Conservation (phyloP, 805 yeast species). For the Candida glaebosa region DNA sequence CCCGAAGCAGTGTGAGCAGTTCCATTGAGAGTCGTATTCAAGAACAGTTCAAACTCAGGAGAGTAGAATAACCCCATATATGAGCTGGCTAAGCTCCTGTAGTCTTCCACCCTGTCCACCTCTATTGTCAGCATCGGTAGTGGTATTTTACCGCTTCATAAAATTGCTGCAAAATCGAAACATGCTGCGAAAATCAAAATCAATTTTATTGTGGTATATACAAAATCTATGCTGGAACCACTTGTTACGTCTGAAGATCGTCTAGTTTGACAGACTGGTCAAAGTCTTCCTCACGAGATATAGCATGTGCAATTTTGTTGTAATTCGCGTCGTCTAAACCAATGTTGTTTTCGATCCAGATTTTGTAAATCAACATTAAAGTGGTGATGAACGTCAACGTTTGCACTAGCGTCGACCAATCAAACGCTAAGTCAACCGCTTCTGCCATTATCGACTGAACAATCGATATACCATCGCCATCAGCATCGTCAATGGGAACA, state of each 20-base stretch:
- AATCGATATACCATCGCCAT: constrained; percentile 3
- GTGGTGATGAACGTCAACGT: constrained; percentile 10
- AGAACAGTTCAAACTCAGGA: constrained; percentile 31
- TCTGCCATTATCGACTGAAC: background rate
- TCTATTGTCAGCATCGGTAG: constrained; percentile 17
- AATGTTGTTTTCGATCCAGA: constrained; percentile 29
- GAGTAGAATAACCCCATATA: constrained; percentile 30
- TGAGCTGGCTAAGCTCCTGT: constrained; percentile 22
- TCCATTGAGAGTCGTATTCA: constrained; percentile 55
- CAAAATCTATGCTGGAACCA: background rate
- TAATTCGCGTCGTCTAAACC: constrained; percentile 14
- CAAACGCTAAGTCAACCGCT: background rate
- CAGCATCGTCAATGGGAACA: background rate
- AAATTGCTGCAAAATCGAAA: background rate
- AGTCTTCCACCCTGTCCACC: constrained; percentile 16
- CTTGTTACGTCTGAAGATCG: background rate
- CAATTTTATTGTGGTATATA: background rate
- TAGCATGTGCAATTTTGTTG: constrained; percentile 1
- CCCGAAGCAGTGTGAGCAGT: constrained; percentile 58
- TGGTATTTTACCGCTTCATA: background rate
- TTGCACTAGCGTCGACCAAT: constrained; percentile 3
- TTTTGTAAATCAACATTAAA: constrained; percentile 17
- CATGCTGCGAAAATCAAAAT: constrained; percentile 1
- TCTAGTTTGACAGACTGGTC: background rate
- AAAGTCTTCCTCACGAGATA: background rate